Evolutionary conservation across 208 protist genomes (phyloP).

Genomic region (Herpetomonas muscarum): DNA sequence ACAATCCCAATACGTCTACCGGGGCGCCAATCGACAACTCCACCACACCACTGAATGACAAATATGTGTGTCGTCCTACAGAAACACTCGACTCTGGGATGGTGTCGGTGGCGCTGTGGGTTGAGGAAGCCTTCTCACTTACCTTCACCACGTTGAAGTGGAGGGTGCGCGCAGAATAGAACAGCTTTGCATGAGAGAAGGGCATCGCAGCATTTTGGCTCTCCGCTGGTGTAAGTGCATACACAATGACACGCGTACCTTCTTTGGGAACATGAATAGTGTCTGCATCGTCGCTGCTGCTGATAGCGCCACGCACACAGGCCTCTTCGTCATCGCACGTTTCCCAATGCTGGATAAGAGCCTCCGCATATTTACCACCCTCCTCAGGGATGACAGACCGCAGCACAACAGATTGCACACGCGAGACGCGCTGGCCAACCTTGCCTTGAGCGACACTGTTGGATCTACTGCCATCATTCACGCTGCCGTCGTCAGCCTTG

Average conservation of each 20-base stretch:
- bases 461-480: no score
- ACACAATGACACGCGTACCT: slow-evolving; percentile 44
- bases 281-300: background rate
- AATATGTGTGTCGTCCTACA: background rate
- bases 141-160: slow-evolving; percentile 24
- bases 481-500: slow-evolving; percentile 6
- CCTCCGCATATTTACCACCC: slow-evolving; percentile 35
- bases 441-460: background rate
- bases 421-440: slow-evolving; percentile 15
- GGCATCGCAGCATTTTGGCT: slow-evolving; percentile 41
- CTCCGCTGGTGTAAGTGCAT: slow-evolving; percentile 60
- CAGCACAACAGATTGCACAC: slow-evolving; percentile 55
- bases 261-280: slow-evolving; percentile 35
- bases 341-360: slow-evolving; percentile 74
- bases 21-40: slow-evolving; percentile 25
- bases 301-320: slow-evolving; percentile 12
- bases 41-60: background rate
- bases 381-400: background rate
- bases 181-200: slow-evolving; percentile 59
- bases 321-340: slow-evolving; percentile 15
- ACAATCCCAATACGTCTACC: slow-evolving; percentile 55
- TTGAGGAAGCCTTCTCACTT: background rate
- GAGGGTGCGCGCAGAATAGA: slow-evolving; percentile 48
- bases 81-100: slow-evolving; percentile 6
- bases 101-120: background rate